These are phyloP conservation scores for Seiridium cupressi DNA, from an alignment of 2,329 filamentous ascomycete species.

Conservation along the genomic window DNA sequence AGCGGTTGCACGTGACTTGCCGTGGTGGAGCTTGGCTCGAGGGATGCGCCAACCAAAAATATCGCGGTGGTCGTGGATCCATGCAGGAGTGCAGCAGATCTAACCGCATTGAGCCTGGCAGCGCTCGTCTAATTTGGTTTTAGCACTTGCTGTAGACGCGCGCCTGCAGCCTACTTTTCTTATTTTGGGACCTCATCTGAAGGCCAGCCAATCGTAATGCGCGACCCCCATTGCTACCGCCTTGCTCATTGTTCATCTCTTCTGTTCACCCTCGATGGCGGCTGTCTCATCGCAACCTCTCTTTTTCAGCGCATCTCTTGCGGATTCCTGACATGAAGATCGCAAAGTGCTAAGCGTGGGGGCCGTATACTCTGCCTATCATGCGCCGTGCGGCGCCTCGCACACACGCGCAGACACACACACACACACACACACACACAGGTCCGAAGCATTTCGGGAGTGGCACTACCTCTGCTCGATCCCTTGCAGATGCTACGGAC, in stretches of 20 bases:
- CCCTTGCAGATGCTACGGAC: not conserved
- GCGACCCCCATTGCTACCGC: not conserved
- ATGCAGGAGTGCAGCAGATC: constrained; percentile 4
- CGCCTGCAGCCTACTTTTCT: constrained; percentile 15
- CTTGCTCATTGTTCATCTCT: not conserved
- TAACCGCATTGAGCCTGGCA: constrained; percentile 5
- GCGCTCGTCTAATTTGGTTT: constrained; percentile 8
- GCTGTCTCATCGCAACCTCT: not conserved
- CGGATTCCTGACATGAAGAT: not conserved
- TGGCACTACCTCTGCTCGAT: not conserved
- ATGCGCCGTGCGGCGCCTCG: not conserved
- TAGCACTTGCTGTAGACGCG: constrained; percentile 17
- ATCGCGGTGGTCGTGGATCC: not conserved
- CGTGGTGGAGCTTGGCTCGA: constrained; percentile 5
- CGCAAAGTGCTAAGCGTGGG: not conserved
- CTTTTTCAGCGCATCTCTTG: not conserved
- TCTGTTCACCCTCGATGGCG: not conserved
- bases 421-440: not conserved
- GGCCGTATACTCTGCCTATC: not conserved
- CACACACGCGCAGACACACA: not conserved
- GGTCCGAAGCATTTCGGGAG: not conserved
- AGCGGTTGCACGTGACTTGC: constrained; percentile 17
- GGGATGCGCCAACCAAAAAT: constrained; percentile 6
- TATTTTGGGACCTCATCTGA: constrained; percentile 5
- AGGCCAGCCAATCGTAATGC: constrained; percentile 7